Percentiles rank a stretch among this genome's conserved stretches.
phyloP scores from a whole-genome alignment of 2,329 filamentous ascomycete genomes.

The Fusarium illudens region DNA sequence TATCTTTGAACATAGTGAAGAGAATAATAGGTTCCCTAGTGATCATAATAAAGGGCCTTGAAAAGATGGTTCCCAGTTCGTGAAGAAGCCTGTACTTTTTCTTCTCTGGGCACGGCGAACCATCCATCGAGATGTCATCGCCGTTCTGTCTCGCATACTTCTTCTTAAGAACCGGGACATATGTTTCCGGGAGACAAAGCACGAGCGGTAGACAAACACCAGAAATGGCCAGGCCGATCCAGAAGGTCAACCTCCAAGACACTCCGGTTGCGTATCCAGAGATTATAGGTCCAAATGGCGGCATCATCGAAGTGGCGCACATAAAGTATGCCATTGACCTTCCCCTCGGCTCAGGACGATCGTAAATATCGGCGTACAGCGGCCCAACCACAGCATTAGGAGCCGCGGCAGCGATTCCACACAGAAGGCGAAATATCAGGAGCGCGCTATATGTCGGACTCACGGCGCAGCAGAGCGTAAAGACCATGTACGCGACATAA shows the following conservation, averaged over 20 bases:
- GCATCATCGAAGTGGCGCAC: constrained; percentile 50
- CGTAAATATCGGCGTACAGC: constrained; percentile 55
- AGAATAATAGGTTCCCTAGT: constrained; percentile 24
- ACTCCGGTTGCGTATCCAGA: constrained; percentile 51
- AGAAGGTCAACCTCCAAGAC: constrained; percentile 58
- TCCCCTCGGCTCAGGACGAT: constrained; percentile 44
- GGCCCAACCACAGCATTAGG: constrained; percentile 55
- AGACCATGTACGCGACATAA: constrained; percentile 53
- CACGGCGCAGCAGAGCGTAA: constrained; percentile 52
- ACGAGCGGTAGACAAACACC: constrained; percentile 42
- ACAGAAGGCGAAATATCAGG: constrained; percentile 54
- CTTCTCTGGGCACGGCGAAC: neutral
- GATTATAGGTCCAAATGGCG: constrained; percentile 53
- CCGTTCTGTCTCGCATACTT: neutral
- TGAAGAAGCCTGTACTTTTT: neutral
- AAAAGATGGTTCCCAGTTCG: constrained; percentile 13
- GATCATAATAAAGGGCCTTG: constrained; percentile 21
- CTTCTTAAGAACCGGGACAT: constrained; percentile 18
- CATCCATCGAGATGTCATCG: neutral
- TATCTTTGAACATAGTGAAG: too few species aligned
- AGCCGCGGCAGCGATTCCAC: constrained; percentile 50
- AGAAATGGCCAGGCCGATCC: constrained; percentile 40
- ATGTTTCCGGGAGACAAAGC: constrained; percentile 33
- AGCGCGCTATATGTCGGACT: constrained; percentile 53
- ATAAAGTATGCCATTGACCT: constrained; percentile 50